A percentile compares a stretch with the other conserved stretches of the same genome.
Evolutionary conservation across 768 basidiomycete species (phyloP).

Genomic region (Suillus subalutaceus): DNA sequence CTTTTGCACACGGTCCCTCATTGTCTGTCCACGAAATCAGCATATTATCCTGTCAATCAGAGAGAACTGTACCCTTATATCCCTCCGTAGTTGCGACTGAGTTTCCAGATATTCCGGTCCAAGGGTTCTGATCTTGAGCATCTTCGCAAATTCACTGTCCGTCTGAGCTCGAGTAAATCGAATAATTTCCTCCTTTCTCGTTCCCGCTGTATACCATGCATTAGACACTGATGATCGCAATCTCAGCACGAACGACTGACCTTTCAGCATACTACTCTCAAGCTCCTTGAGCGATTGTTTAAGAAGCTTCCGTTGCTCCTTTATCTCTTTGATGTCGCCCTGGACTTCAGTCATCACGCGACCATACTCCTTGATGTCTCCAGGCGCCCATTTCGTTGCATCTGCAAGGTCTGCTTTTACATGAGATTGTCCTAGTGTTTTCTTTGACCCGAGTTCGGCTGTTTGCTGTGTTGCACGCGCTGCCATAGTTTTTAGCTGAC

Average conservation of each 20-base stretch:
- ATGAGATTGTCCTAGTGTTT: constrained; percentile 40
- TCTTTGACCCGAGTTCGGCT: constrained; percentile 33
- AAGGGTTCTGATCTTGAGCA: constrained; percentile 74
- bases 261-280: constrained; percentile 68
- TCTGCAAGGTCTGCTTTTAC: constrained; percentile 50
- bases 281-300: constrained; percentile 53
- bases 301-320: constrained; percentile 43
- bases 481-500: constrained; percentile 49
- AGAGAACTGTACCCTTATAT: constrained; percentile 59
- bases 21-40: constrained; percentile 45
- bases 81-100: constrained; percentile 73
- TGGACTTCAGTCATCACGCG: constrained; percentile 39
- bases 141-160: constrained; percentile 79
- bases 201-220: constrained; percentile 55
- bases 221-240: neutral
- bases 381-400: constrained; percentile 53
- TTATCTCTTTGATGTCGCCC: constrained; percentile 54
- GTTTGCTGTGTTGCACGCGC: constrained; percentile 40
- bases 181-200: constrained; percentile 80
- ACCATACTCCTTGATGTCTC: constrained; percentile 56
- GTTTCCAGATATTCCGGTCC: constrained; percentile 88
- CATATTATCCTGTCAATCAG: constrained; percentile 1
- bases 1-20: constrained; percentile 74
- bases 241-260: constrained; percentile 36
- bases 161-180: constrained; percentile 78